phyloP scores from a whole-genome alignment of 2,329 filamentous ascomycete species.

The Davidsoniella eucalypti region DNA sequence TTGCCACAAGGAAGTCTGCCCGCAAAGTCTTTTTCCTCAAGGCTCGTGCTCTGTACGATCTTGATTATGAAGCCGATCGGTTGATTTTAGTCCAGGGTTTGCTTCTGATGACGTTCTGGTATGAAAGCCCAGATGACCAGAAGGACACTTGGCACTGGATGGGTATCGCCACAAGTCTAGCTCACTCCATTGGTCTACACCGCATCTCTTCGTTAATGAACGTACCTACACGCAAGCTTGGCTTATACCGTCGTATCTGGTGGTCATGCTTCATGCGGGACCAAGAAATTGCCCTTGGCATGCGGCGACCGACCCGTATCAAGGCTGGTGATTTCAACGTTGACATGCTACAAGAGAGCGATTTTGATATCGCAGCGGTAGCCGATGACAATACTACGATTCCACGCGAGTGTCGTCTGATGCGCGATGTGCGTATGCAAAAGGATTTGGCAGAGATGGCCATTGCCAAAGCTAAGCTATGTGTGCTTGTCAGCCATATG shows the following conservation, averaged over 20 bases:
- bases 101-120: conserved; percentile 92
- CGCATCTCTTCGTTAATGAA: conserved; percentile 63
- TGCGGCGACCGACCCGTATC: conserved; percentile 82
- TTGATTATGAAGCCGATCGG: conserved; percentile 84
- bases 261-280: conserved; percentile 97
- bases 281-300: conserved; percentile 77
- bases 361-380: conserved; percentile 64
- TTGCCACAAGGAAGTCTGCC: conserved; percentile 59
- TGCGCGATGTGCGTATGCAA: conserved; percentile 58
- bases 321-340: conserved; percentile 90
- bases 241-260: conserved; percentile 90
- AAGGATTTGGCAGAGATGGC: conserved; percentile 71
- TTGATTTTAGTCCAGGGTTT: conserved; percentile 78
- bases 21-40: conserved; percentile 80
- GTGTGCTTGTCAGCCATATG: conserved; percentile 76
- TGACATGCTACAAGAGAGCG: conserved; percentile 67
- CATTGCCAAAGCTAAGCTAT: conserved; percentile 80
- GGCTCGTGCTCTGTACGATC: conserved; percentile 81
- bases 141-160: conserved; percentile 99
- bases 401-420: conserved; percentile 50
- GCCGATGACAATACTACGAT: conserved; percentile 53
- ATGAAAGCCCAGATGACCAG: conserved; percentile 89
- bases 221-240: conserved; percentile 58
- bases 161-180: conserved; percentile 84
- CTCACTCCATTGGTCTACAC: conserved; percentile 85